Evolutionary conservation across 139 green algal species (phyloP).

Genomic region (Astrephomene gubernaculifera): DNA sequence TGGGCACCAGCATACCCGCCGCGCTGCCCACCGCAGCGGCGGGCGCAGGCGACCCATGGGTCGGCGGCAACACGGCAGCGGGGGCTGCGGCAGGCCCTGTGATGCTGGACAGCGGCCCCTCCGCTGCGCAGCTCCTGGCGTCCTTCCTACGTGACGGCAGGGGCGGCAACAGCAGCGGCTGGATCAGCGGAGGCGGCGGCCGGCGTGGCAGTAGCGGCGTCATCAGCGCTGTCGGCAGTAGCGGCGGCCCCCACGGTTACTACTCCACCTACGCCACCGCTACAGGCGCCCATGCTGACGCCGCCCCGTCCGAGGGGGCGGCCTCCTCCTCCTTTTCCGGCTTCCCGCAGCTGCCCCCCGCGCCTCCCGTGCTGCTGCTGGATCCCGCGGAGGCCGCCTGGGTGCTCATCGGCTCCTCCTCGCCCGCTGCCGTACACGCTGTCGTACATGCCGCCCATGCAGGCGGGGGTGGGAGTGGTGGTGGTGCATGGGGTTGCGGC

Average conservation of each 20-base stretch:
- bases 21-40: no score
- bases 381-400: background rate
- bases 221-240: background rate
- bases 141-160: slow-evolving; percentile 12
- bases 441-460: no score
- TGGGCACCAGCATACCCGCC: no score
- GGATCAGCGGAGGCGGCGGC: background rate
- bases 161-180: background rate
- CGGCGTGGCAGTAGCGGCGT: background rate
- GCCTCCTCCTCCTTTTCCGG: no score
- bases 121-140: slow-evolving; percentile 21
- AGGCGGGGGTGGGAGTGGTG: background rate
- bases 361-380: background rate
- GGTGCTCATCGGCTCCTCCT: no score
- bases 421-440: no score
- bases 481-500: background rate
- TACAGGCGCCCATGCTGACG: background rate
- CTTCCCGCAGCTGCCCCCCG: no score
- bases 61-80: no score
- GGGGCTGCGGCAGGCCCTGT: no score
- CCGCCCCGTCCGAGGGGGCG: background rate
- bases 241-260: background rate
- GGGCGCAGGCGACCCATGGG: no score
- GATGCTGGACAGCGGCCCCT: background rate
- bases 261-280: background rate